These are phyloP conservation scores for Onygena corvina DNA, from an alignment of 2,329 filamentous ascomycete genomes.

Conservation along the genomic window DNA sequence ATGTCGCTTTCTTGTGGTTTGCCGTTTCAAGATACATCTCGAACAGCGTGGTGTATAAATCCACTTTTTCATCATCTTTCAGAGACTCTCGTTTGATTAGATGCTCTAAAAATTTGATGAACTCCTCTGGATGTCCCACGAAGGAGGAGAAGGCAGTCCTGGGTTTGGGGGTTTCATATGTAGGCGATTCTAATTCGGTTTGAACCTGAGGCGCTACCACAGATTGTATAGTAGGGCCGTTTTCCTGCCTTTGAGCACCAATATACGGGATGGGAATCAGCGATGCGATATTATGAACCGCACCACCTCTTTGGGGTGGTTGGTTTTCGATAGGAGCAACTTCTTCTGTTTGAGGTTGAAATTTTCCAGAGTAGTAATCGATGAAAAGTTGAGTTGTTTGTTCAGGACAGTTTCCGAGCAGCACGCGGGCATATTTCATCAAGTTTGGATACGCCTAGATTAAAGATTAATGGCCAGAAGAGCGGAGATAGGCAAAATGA, in stretches of 20 bases:
- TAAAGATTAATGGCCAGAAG: not conserved
- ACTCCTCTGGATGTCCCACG: slow-evolving; percentile 83
- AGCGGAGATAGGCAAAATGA: not conserved
- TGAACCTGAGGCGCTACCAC: slow-evolving; percentile 20
- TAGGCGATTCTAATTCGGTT: slow-evolving; percentile 34
- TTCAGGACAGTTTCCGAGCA: slow-evolving; percentile 73
- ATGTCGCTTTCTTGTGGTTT: slow-evolving; percentile 54
- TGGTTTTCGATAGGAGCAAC: slow-evolving; percentile 39
- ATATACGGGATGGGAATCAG: slow-evolving; percentile 78
- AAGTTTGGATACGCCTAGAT: slow-evolving; percentile 67
- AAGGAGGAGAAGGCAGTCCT: slow-evolving; percentile 90
- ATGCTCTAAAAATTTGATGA: slow-evolving; percentile 84
- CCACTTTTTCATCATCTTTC: slow-evolving; percentile 62
- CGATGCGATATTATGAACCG: slow-evolving; percentile 74
- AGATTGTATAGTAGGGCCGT: slow-evolving; percentile 9
- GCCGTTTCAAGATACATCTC: slow-evolving; percentile 96
- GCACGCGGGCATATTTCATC: slow-evolving; percentile 87
- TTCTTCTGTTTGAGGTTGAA: slow-evolving; percentile 55
- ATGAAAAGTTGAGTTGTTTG: slow-evolving; percentile 81
- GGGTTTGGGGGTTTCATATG: slow-evolving; percentile 71
- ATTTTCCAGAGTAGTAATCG: slow-evolving; percentile 84
- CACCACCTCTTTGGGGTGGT: slow-evolving; percentile 50
- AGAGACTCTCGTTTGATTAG: slow-evolving; percentile 61
- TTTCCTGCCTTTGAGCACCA: slow-evolving; percentile 29
- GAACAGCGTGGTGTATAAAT: slow-evolving; percentile 88